phyloP scores from a whole-genome alignment of 2,329 filamentous ascomycete species.

The Penicillium decumbens region DNA sequence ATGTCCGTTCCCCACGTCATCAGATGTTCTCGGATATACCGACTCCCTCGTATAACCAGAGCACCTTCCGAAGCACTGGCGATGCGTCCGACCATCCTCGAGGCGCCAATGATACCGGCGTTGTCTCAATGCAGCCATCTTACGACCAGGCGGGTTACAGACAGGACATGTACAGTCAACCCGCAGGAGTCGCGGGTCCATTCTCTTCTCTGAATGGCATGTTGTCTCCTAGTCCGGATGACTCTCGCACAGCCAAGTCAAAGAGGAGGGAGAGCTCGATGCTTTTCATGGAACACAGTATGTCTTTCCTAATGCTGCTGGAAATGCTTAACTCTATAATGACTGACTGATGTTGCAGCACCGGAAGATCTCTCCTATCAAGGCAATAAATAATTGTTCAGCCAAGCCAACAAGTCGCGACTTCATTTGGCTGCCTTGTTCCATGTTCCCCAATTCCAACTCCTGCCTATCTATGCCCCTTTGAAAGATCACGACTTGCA shows the following conservation, averaged over 20 bases:
- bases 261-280: slow-evolving; percentile 49
- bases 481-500: slow-evolving; percentile 29
- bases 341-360: not conserved
- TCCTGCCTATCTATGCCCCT: slow-evolving; percentile 12
- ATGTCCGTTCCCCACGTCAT: slow-evolving; percentile 59
- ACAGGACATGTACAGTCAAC: slow-evolving; percentile 26
- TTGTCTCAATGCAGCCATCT: slow-evolving; percentile 49
- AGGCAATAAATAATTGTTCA: slow-evolving; percentile 8
- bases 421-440: not conserved
- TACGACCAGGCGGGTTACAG: slow-evolving; percentile 41
- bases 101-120: slow-evolving; percentile 47
- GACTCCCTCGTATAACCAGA: slow-evolving; percentile 59
- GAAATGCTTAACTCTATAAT: not conserved
- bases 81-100: slow-evolving; percentile 24
- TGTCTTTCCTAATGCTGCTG: not conserved
- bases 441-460: not conserved
- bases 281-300: slow-evolving; percentile 40
- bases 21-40: slow-evolving; percentile 65
- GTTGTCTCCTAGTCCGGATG: slow-evolving; percentile 36
- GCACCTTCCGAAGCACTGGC: slow-evolving; percentile 42
- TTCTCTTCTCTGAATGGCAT: slow-evolving; percentile 38
- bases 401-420: not conserved
- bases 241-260: slow-evolving; percentile 38
- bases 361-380: slow-evolving; percentile 9
- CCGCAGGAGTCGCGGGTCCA: slow-evolving; percentile 15